phyloP scores from a whole-genome alignment of 768 basidiomycete species.

The Trametes elegans region DNA sequence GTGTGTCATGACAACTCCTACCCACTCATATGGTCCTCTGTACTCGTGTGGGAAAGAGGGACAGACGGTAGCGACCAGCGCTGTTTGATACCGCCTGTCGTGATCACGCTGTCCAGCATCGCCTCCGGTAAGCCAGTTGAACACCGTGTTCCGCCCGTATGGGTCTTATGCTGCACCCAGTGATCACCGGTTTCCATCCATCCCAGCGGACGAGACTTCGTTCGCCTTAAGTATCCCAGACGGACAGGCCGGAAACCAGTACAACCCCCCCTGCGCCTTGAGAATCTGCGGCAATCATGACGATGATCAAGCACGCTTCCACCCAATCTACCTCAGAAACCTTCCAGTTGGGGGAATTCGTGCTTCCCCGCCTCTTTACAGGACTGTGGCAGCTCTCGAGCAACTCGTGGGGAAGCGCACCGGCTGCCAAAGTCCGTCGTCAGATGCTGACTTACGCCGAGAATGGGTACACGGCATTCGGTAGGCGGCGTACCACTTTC shows the following conservation, averaged over 20 bases:
- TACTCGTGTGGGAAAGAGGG: background rate
- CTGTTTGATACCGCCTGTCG: background rate
- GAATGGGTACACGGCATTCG: slow-evolving; percentile 63
- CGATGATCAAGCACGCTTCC: slow-evolving; percentile 5
- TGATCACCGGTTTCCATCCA: background rate
- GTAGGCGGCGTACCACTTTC: slow-evolving; percentile 32
- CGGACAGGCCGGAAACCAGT: background rate
- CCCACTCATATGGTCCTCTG: background rate
- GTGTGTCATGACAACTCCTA: background rate
- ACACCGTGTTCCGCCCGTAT: slow-evolving; percentile 5
- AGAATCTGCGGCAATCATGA: background rate
- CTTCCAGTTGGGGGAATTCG: slow-evolving; percentile 24
- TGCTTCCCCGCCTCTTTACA: slow-evolving; percentile 28
- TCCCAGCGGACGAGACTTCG: background rate
- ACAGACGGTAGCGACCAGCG: background rate
- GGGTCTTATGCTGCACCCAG: background rate
- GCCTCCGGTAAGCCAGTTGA: slow-evolving; percentile 1
- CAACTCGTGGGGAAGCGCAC: slow-evolving; percentile 80
- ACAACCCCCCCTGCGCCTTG: background rate
- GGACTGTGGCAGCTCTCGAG: slow-evolving; percentile 82
- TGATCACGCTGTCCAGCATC: slow-evolving; percentile 6
- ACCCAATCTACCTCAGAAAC: slow-evolving; percentile 17
- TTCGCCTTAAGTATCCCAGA: background rate
- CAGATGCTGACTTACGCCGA: slow-evolving; percentile 66
- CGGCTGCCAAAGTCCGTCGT: slow-evolving; percentile 59